Evolutionary conservation across 2,329 filamentous ascomycete genomes (phyloP).

Genomic region (Aspergillus proliferans): DNA sequence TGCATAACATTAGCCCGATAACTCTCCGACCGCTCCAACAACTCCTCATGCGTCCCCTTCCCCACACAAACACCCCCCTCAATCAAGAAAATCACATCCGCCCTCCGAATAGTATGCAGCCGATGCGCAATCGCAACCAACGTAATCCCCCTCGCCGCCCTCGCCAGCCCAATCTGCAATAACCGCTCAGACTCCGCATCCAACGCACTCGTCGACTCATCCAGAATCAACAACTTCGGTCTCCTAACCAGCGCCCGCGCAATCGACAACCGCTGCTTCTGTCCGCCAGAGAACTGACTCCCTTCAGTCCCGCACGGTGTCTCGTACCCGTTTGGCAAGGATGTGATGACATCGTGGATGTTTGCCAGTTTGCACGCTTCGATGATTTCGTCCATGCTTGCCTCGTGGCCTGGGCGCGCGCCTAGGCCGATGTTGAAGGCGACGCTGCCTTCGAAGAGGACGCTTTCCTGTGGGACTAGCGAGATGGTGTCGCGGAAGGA

Average conservation of each 20-base stretch:
- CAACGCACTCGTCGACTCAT: constrained; percentile 56
- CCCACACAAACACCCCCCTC: constrained; percentile 46
- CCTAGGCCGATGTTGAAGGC: constrained; percentile 43
- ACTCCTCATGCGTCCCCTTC: constrained; percentile 44
- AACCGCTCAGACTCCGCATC: constrained; percentile 49
- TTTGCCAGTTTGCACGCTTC: constrained; percentile 62
- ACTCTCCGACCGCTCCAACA: constrained; percentile 43
- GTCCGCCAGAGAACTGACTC: constrained; percentile 51
- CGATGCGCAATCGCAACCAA: constrained; percentile 39
- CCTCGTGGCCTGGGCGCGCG: constrained; percentile 48
- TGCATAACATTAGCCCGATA: constrained; percentile 47
- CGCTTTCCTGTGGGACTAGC: constrained; percentile 44
- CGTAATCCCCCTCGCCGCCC: constrained; percentile 29
- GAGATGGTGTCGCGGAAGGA: constrained; percentile 41
- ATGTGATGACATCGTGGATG: constrained; percentile 62
- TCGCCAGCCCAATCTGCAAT: constrained; percentile 38
- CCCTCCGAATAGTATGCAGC: constrained; percentile 41
- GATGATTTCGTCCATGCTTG: constrained; percentile 56
- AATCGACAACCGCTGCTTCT: constrained; percentile 54
- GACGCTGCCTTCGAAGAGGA: constrained; percentile 44
- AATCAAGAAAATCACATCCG: constrained; percentile 72
- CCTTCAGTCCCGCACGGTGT: constrained; percentile 54
- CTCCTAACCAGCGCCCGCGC: constrained; percentile 52
- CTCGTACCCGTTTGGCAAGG: constrained; percentile 59
- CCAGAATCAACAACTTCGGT: constrained; percentile 51